Percentiles rank a stretch among this genome's conserved stretches.
phyloP scores from a whole-genome alignment of 257 asterid species.

The Oldenlandia corymbosa region DNA sequence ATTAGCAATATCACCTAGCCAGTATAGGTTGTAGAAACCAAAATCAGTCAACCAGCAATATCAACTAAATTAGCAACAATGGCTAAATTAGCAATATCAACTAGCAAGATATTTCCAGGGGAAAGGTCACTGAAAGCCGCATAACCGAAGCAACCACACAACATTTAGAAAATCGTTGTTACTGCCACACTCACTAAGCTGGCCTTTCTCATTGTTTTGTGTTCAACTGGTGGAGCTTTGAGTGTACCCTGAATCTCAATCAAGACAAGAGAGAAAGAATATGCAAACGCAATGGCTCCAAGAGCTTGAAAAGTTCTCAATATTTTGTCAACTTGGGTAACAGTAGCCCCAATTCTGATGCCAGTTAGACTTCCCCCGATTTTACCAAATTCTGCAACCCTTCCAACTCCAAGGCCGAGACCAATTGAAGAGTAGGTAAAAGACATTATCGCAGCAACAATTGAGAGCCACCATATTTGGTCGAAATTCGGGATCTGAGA shows the following conservation, averaged over 20 bases:
- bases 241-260: constrained; percentile 81
- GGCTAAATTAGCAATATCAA: no score
- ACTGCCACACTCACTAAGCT: constrained; percentile 56
- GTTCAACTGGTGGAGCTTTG: constrained; percentile 71
- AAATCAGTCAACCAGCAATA: no score
- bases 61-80: no score
- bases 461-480: constrained; percentile 52
- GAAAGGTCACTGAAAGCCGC: constrained; percentile 87
- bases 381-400: constrained; percentile 51
- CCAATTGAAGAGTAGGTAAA: constrained; percentile 52
- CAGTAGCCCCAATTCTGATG: constrained; percentile 64
- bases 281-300: constrained; percentile 84
- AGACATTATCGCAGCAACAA: constrained; percentile 51
- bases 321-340: constrained; percentile 52
- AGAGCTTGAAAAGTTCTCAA: constrained; percentile 81
- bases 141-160: constrained; percentile 81
- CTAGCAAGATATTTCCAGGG: constrained; percentile 80
- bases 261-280: constrained; percentile 72
- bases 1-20: constrained; percentile 88
- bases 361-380: constrained; percentile 74
- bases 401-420: constrained; percentile 47
- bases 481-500: constrained; percentile 54
- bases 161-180: constrained; percentile 86
- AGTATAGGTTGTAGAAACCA: constrained; percentile 78
- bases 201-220: constrained; percentile 78